phyloP scores from a whole-genome alignment of 2,329 filamentous ascomycete species.

The Claviceps sp. region DNA sequence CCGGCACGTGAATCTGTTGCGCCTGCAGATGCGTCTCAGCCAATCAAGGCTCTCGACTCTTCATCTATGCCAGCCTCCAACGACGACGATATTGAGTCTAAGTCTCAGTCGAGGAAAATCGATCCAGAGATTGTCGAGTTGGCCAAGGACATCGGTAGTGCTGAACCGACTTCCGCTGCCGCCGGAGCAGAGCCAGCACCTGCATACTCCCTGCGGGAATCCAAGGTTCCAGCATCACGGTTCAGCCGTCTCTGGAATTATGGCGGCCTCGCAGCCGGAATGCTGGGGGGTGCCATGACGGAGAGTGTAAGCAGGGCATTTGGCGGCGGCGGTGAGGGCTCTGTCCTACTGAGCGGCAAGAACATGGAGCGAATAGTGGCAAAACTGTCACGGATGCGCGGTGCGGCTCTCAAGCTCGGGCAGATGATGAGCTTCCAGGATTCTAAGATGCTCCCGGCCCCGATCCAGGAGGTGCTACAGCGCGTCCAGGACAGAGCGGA shows the following conservation, averaged over 20 bases:
- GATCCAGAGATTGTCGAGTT: conserved; percentile 9
- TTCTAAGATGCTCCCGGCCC: conserved; percentile 78
- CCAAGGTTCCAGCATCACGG: conserved; percentile 76
- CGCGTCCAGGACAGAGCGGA: conserved; percentile 93
- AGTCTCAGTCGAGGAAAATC: neutral
- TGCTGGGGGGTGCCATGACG: conserved; percentile 83
- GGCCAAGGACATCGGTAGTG: conserved; percentile 14
- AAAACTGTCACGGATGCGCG: conserved; percentile 90
- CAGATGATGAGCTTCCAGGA: conserved; percentile 99
- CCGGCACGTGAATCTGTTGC: neutral
- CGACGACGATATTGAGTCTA: neutral
- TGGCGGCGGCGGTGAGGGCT: conserved; percentile 54
- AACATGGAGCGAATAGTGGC: conserved; percentile 91
- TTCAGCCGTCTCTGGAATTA: conserved; percentile 91
- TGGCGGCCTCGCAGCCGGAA: conserved; percentile 79
- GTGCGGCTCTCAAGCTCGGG: conserved; percentile 89
- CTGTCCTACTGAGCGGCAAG: conserved; percentile 70
- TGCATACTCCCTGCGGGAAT: conserved; percentile 66
- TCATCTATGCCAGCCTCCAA: neutral
- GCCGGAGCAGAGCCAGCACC: conserved; percentile 7
- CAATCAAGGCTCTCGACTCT: neutral
- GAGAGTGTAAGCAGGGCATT: conserved; percentile 73
- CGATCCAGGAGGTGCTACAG: conserved; percentile 81
- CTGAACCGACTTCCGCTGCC: conserved; percentile 6
- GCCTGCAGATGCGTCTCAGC: neutral